A percentile compares a stretch with the other conserved stretches of the same genome.
Conservation (phyloP, 768 basidiomycete species). For the Royoungia palumana region DNA sequence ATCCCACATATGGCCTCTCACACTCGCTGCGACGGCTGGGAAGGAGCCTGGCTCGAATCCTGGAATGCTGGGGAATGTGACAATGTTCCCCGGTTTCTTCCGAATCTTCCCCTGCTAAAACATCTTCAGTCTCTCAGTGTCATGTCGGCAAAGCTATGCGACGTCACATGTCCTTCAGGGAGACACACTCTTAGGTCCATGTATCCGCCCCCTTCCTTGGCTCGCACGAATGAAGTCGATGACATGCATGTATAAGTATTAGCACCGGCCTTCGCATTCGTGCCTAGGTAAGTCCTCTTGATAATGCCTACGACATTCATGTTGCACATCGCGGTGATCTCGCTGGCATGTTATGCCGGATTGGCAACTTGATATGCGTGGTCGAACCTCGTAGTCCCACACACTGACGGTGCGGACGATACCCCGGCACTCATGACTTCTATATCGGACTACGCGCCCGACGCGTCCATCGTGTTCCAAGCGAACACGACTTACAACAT, state of each 20-base stretch:
- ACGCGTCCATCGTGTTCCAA: slow-evolving; percentile 56
- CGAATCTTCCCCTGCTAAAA: too few relatives aligned
- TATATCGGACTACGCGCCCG: slow-evolving; percentile 35
- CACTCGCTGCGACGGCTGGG: too few relatives aligned
- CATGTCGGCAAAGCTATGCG: background rate
- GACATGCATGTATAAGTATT: too few relatives aligned
- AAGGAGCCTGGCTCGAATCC: too few relatives aligned
- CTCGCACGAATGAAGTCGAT: too few relatives aligned
- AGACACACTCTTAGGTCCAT: too few relatives aligned
- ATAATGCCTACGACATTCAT: too few relatives aligned
- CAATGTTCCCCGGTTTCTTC: too few relatives aligned
- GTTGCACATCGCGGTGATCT: background rate
- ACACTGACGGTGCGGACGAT: slow-evolving; percentile 47
- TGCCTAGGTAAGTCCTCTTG: too few relatives aligned
- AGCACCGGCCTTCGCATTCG: background rate
- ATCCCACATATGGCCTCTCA: too few relatives aligned
- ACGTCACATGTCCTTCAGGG: background rate
- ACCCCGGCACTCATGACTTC: slow-evolving; percentile 46
- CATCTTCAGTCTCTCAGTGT: slow-evolving; percentile 27
- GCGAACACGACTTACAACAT: slow-evolving; percentile 59
- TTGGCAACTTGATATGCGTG: slow-evolving; percentile 37
- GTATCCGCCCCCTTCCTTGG: too few relatives aligned
- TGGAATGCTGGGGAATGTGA: too few relatives aligned
- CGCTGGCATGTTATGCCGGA: slow-evolving; percentile 20
- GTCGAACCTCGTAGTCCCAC: slow-evolving; percentile 52